These are phyloP conservation scores for Eucalyptus regnans DNA, from an alignment of 345 rosid species.

Conservation along the genomic window DNA sequence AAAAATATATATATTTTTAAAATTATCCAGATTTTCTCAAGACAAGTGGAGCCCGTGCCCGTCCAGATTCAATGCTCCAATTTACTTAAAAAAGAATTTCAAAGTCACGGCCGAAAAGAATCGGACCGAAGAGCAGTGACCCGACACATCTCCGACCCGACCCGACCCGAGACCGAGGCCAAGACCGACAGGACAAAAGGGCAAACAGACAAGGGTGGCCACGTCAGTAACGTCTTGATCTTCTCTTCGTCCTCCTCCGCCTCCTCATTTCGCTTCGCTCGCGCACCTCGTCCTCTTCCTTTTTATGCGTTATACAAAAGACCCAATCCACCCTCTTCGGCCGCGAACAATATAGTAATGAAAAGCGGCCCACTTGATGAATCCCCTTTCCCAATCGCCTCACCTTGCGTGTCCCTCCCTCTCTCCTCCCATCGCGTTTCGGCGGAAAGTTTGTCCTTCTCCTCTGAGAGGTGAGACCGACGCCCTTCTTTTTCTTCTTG, in stretches of 20 bases:
- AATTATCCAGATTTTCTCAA: no score
- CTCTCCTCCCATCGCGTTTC: not conserved
- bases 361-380: not conserved
- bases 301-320: not conserved
- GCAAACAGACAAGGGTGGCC: not conserved
- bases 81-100: rapidly evolving
- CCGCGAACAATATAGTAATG: not conserved
- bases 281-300: not conserved
- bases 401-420: not conserved
- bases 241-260: not conserved
- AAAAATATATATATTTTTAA: no score
- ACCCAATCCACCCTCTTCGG: not conserved
- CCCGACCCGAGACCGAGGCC: not conserved
- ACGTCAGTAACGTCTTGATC: not conserved
- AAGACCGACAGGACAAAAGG: not conserved
- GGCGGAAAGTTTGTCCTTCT: not conserved
- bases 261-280: not conserved
- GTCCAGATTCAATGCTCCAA: not conserved
- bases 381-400: not conserved
- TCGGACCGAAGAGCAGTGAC: not conserved
- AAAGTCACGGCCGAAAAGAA: not conserved
- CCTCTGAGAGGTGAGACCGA: not conserved
- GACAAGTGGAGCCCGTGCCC: not conserved
- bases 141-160: not conserved
- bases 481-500: not conserved